phyloP scores from a whole-genome alignment of 176 grass and related monocot species.

The Guadua angustifolia region DNA sequence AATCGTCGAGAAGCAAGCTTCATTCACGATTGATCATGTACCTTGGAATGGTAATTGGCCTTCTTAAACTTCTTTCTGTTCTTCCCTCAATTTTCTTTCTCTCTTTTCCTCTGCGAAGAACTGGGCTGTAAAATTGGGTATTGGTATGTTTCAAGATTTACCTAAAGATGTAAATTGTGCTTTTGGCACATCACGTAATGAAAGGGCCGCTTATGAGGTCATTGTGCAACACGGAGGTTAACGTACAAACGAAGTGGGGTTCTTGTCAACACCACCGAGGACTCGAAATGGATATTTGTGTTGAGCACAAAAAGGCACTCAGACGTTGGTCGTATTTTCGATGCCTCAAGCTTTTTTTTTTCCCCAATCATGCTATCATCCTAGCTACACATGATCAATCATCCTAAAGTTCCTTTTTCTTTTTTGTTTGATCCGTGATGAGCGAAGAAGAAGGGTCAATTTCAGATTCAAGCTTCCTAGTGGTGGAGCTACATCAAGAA shows the following conservation, averaged over 20 bases:
- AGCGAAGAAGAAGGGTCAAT: constrained; percentile 72
- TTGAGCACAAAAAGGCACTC: constrained; percentile 76
- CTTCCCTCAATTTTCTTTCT: too few relatives aligned
- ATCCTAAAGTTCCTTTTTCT: not conserved
- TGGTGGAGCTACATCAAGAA: constrained; percentile 64
- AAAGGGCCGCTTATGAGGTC: constrained; percentile 69
- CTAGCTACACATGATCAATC: not conserved
- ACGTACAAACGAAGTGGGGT: constrained; percentile 50
- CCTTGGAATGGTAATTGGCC: constrained; percentile 54
- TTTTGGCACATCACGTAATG: constrained; percentile 42
- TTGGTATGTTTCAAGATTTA: too few relatives aligned
- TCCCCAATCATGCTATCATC: too few relatives aligned
- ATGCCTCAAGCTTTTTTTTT: not conserved
- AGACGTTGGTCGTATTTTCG: constrained; percentile 56
- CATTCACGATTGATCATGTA: constrained; percentile 60
- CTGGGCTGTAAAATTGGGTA: too few relatives aligned
- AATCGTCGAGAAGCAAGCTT: constrained; percentile 64
- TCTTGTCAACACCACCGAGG: constrained; percentile 59
- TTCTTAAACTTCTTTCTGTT: too few relatives aligned
- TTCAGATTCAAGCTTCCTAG: constrained; percentile 79
- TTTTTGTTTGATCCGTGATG: not conserved
- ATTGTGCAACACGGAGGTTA: constrained; percentile 58
- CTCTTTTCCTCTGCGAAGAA: too few relatives aligned
- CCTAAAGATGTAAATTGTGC: too few relatives aligned
- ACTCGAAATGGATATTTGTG: constrained; percentile 86